Conservation (phyloP, 768 basidiomycete species). For the Kwoniella europaea region DNA sequence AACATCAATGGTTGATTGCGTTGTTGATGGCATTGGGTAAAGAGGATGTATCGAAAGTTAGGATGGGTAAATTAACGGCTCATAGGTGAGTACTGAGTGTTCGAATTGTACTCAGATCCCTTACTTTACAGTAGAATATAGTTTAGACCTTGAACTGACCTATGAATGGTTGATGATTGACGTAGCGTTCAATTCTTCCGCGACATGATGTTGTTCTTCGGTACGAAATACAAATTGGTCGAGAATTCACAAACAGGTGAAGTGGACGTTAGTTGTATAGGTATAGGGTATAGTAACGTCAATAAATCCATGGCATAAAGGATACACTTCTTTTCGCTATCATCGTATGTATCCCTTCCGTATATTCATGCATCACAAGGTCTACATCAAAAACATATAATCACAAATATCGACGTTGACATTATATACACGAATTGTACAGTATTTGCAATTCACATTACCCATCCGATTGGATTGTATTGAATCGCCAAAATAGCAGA, state of each 20-base stretch:
- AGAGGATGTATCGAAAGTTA: constrained; percentile 90
- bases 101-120: constrained; percentile 22
- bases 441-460: too few species aligned
- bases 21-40: constrained; percentile 95
- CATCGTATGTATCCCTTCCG: too few species aligned
- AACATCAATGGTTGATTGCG: constrained; percentile 83
- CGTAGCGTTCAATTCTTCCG: constrained; percentile 86
- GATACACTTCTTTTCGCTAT: too few species aligned
- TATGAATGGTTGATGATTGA: too few species aligned
- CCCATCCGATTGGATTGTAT: too few species aligned
- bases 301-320: constrained; percentile 58
- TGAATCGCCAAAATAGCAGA: neutral
- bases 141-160: too few species aligned
- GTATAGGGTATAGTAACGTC: constrained; percentile 87
- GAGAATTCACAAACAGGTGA: constrained; percentile 59
- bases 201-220: constrained; percentile 80
- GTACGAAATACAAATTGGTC: constrained; percentile 89
- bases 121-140: neutral
- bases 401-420: too few species aligned
- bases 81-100: constrained; percentile 68
- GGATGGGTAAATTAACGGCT: constrained; percentile 79
- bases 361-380: too few species aligned
- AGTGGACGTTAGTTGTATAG: constrained; percentile 85
- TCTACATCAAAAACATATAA: too few species aligned
- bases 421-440: too few species aligned